Evolutionary conservation across 2,329 filamentous ascomycete species (phyloP), one percentile per base, ranked within the genome.

Genomic region (Blumeriella jaapii): DNA sequence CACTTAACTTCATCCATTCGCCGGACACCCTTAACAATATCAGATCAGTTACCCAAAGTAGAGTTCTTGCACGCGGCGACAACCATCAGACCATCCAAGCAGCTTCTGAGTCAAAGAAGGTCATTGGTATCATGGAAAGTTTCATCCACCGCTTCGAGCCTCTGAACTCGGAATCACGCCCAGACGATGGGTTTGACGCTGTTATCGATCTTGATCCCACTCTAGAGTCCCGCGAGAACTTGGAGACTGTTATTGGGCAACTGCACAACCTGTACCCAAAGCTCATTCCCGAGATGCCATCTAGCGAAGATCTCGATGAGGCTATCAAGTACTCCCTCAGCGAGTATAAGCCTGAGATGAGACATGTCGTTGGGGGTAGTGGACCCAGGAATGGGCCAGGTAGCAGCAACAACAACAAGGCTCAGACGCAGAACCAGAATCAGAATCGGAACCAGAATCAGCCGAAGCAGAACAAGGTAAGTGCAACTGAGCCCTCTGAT

Each of bases 71-170:
- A 5, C 80, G 91, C 14, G 91, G 91, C 10, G 86, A 98, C 58
- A 96, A 96, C 53, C 91, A 98, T 57, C 91, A 98, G 61, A 98
- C 91, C 0, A 96, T 98, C 40, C 86, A 91, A 52, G 87, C 89
- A 8, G 80, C 74, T 29, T 80, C 82, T 37, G 72, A 80, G 28
- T 60, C 67, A 29, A 62, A 68, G 12, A 89, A 94, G 57, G 83
- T 91, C 36, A 66, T 91, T 29, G 73, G 74, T 4, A 93, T 98
- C 49, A 96, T 98, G 91, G 83, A 95, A 49, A 84, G 85, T 3
- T 98, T 98, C 60, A 68, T 98, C 46, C 59, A 72, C 9, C 76
- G 91, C 22, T 96, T 94, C 55, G 82, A 98, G 61, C 72, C 79
- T 13, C 68, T 86, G 39, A 71, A 87, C 45, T 62, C 68, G 1